A percentile compares a stretch with the other conserved stretches of the same genome.
Evolutionary conservation across 805 yeast genomes (phyloP).

Genomic region (Suhomyces xylopsoci): DNA sequence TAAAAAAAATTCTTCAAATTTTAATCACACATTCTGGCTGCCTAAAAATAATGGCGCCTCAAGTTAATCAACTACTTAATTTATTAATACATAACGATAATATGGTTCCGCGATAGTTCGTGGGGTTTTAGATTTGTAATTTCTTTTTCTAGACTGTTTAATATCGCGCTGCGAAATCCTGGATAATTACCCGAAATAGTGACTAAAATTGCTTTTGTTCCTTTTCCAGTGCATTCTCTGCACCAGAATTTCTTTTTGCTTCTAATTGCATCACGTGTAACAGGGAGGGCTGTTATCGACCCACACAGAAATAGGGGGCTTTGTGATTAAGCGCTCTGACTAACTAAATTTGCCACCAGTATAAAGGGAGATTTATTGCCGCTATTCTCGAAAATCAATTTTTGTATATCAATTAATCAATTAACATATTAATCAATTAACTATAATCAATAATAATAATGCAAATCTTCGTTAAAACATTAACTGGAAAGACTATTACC

Average conservation of each 20-base stretch:
- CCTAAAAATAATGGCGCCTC: background rate
- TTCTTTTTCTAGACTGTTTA: background rate
- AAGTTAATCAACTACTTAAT: background rate
- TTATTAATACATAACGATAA: background rate
- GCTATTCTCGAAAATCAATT: background rate
- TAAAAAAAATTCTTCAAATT: background rate
- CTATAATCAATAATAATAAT: conserved; percentile 30
- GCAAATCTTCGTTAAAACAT: conserved; percentile 99
- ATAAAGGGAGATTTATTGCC: conserved; percentile 2
- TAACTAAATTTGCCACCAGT: conserved; percentile 3
- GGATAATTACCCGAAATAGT: background rate
- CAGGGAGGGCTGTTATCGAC: conserved; percentile 5
- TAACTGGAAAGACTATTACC: conserved; percentile 99
- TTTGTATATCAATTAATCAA: conserved; percentile 27
- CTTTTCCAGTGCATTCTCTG: conserved; percentile 1
- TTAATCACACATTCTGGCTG: background rate
- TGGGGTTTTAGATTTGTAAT: background rate
- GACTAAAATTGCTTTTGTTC: background rate
- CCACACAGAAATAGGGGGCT: conserved; percentile 2
- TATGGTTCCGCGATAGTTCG: background rate
- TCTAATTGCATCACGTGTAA: conserved; percentile 4
- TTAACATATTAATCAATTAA: conserved; percentile 42
- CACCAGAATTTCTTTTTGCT: conserved; percentile 2
- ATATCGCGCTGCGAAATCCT: background rate
- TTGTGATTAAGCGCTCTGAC: conserved; percentile 3